phyloP scores from a whole-genome alignment of 2,329 filamentous ascomycete genomes.

The Domatiomyces globalis region DNA sequence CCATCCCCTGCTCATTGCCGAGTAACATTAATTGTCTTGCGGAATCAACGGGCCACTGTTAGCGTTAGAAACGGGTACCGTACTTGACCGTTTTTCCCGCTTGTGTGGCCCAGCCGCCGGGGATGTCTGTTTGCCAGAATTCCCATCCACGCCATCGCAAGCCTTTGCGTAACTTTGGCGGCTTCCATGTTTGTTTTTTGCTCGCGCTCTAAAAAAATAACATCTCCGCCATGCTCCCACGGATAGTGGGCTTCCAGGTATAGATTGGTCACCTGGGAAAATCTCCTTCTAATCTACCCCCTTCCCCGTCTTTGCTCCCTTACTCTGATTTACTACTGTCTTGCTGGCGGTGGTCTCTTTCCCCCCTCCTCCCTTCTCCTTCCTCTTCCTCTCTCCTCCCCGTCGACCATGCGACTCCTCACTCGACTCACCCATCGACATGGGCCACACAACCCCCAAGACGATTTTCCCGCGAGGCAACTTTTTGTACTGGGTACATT shows the following conservation, averaged over 20 bases:
- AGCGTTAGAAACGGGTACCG: constrained; percentile 12
- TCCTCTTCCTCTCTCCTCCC: constrained; percentile 1
- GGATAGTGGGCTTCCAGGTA: not conserved
- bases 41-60: constrained; percentile 10
- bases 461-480: constrained; percentile 44
- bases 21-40: not conserved
- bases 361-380: constrained; percentile 3
- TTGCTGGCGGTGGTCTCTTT: constrained; percentile 10
- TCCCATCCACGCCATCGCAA: constrained; percentile 1
- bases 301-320: constrained; percentile 3
- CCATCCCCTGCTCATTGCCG: not conserved
- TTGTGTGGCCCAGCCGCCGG: constrained; percentile 11
- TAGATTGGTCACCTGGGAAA: not conserved
- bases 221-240: constrained; percentile 1
- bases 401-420: constrained; percentile 11
- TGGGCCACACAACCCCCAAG: constrained; percentile 20
- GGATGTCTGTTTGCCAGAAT: constrained; percentile 13
- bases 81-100: constrained; percentile 10
- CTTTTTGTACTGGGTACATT: constrained; percentile 36
- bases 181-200: not conserved
- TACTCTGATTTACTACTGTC: constrained; percentile 10
- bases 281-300: not conserved
- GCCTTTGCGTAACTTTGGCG: not conserved
- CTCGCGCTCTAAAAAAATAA: constrained; percentile 2
- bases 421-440: constrained; percentile 4